Evolutionary conservation across 1,284 basidiomycete genomes (phyloP).

Genomic region (Cystobasidiaceae sp.): DNA sequence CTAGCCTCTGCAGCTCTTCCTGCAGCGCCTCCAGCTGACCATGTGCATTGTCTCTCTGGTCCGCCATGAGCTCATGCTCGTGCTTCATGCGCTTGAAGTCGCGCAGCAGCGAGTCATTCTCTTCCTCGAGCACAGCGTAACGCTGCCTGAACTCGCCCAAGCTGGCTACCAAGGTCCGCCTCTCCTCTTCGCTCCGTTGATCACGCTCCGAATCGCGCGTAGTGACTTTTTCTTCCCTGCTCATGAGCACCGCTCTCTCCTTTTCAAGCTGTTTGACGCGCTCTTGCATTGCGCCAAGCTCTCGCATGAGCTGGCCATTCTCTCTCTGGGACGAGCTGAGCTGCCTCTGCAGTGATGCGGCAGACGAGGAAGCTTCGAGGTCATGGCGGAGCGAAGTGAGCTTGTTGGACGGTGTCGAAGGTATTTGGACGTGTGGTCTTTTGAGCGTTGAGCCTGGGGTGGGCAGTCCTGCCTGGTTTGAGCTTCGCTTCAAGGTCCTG

Average conservation of each 20-base stretch:
- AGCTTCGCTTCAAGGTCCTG: constrained; percentile 12
- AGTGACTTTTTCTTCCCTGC: constrained; percentile 33
- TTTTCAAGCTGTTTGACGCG: constrained; percentile 36
- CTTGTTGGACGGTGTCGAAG: constrained; percentile 15
- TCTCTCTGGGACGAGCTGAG: constrained; percentile 19
- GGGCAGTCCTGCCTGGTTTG: constrained; percentile 8
- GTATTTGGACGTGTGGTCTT: background rate
- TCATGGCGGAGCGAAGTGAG: constrained; percentile 15
- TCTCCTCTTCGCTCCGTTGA: constrained; percentile 13
- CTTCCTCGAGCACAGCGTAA: constrained; percentile 29
- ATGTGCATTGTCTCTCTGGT: constrained; percentile 4
- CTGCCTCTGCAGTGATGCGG: constrained; percentile 11
- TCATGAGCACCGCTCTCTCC: constrained; percentile 34
- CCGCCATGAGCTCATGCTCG: constrained; percentile 28
- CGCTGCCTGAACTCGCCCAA: constrained; percentile 29
- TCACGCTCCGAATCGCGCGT: constrained; percentile 6
- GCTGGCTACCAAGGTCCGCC: constrained; percentile 18
- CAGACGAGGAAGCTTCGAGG: constrained; percentile 16
- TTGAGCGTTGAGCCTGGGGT: background rate
- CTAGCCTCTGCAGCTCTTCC: constrained; percentile 18
- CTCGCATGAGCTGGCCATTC: constrained; percentile 21
- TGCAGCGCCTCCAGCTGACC: constrained; percentile 29
- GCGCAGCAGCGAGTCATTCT: constrained; percentile 32
- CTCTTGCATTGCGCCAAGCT: constrained; percentile 26
- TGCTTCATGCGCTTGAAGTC: constrained; percentile 33